Base-by-base conservation (phyloP, 345 rosid species). In the Corchorus olitorius region DNA sequence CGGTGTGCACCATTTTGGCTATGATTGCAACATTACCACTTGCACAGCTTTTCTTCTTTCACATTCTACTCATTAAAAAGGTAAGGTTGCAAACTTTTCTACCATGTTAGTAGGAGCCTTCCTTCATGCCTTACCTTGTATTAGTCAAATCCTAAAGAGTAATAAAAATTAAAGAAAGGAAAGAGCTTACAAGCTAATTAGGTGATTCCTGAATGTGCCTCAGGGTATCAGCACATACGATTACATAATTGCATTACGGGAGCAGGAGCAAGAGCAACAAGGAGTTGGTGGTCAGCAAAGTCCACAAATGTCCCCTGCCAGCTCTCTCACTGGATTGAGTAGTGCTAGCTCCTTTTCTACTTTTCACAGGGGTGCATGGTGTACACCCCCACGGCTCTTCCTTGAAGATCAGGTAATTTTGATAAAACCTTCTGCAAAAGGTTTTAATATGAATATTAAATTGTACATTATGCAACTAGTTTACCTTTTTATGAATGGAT, bases 191-290 rank as follows among this genome's bases (percentile, higher is more conserved):
- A 20, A 43, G 39, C 53, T 72, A 20, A 17, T 76, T 13, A 41
- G 74, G 45, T 54, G 5, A 50, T 41, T 79, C 65, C 19, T 76
- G 13, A 43, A 58, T 17, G 53, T 65, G 54, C n/a, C 43, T 67
- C 79, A 96, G 99, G 99, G 99, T 85, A 92, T 96, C 60, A 93
- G 95, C 86, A 96, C 99, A 22, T 96, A 96, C 69, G 99, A 96
- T 86, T 96, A 96, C 87, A 93, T 96, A 67, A 90, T 96, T 81
- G 99, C 98, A 39, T 87, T 96, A 55, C 84, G 98, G 81, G 99
- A 96, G 84, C 99, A 96, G 82, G 99, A 95, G 63, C 99, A 92
- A 87, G 99, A 95, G 72, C 95, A 81, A 77, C 97, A 93, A 82
- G 97, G 91, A 78, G 83, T 85, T 55, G 97, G 90, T 46, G 97